Percentiles rank a stretch among this genome's conserved stretches.
Conservation (phyloP, 352 stramenopile genomes). For the Saprolegnia parasitica region DNA sequence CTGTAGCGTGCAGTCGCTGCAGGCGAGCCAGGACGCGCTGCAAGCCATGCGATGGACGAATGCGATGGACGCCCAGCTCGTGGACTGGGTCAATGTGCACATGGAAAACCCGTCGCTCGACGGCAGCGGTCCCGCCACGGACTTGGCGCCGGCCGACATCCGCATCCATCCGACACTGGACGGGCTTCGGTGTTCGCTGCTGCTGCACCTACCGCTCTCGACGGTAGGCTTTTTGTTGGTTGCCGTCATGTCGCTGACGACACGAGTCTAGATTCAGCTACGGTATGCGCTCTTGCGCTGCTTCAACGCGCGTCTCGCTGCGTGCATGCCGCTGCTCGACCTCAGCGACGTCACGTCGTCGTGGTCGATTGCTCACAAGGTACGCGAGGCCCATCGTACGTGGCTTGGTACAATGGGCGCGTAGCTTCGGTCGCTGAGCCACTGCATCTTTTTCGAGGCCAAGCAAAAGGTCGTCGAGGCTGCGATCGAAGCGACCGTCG, state of each 20-base stretch:
- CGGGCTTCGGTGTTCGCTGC: conserved; percentile 59
- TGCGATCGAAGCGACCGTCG: conserved; percentile 67
- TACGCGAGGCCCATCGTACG: neutral
- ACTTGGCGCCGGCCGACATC: conserved; percentile 69
- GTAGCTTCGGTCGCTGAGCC: conserved; percentile 55
- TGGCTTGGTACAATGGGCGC: no score
- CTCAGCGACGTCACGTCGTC: conserved; percentile 60
- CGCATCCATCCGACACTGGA: conserved; percentile 63
- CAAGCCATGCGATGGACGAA: conserved; percentile 41
- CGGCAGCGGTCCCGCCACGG: conserved; percentile 30
- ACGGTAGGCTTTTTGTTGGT: no score
- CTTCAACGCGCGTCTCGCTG: conserved; percentile 64
- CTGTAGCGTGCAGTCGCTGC: conserved; percentile 39
- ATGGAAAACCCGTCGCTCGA: conserved; percentile 42
- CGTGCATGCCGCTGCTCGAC: conserved; percentile 68
- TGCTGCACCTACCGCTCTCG: conserved; percentile 49
- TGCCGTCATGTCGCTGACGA: no score
- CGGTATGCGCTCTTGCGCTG: conserved; percentile 81
- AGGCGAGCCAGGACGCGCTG: conserved; percentile 38
- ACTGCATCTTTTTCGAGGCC: conserved; percentile 86
- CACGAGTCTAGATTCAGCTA: conserved; percentile 54
- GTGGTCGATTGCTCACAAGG: conserved; percentile 68
- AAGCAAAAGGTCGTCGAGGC: conserved; percentile 78
- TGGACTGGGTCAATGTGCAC: conserved; percentile 84
- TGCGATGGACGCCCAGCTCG: conserved; percentile 75